These are phyloP conservation scores for Ganoderma sinense DNA, from an alignment of 1,284 basidiomycete species.

Conservation along the genomic window DNA sequence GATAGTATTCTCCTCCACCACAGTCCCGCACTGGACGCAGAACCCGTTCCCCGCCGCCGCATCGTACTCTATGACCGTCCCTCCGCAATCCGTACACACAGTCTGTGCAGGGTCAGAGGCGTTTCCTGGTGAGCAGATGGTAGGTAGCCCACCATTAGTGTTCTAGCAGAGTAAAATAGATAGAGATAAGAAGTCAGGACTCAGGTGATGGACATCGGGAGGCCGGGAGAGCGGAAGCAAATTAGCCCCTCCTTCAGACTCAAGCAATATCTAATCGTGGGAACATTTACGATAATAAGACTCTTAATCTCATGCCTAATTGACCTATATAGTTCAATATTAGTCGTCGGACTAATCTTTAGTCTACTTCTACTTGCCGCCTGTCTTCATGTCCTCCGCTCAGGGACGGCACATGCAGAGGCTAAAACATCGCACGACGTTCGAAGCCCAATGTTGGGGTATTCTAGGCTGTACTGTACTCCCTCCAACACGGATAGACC, in stretches of 20 bases:
- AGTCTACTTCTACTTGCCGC: no score
- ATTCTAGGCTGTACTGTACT: no score
- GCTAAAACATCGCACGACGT: no score
- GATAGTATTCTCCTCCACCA: constrained; percentile 94
- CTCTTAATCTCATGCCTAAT: neutral
- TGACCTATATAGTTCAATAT: no score
- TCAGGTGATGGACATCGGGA: neutral
- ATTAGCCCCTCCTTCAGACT: neutral
- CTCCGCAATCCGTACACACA: constrained; percentile 75
- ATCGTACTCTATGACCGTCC: constrained; percentile 84
- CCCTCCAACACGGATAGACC: neutral
- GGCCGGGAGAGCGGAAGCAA: neutral
- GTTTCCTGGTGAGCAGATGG: fast-evolving
- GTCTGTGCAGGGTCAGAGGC: constrained; percentile 40
- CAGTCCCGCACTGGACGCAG: constrained; percentile 86
- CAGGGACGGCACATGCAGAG: no score
- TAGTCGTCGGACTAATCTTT: neutral
- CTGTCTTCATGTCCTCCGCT: no score
- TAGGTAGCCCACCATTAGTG: neutral
- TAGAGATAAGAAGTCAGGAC: constrained; percentile 13
- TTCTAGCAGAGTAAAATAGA: neutral
- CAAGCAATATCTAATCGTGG: neutral
- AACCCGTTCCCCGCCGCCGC: constrained; percentile 83
- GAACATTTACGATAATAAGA: neutral
- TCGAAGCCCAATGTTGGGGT: no score